A percentile compares a stretch with the other conserved stretches of the same genome.
phyloP scores from a whole-genome alignment of 257 asterid genomes.

The Solanum boliviense region DNA sequence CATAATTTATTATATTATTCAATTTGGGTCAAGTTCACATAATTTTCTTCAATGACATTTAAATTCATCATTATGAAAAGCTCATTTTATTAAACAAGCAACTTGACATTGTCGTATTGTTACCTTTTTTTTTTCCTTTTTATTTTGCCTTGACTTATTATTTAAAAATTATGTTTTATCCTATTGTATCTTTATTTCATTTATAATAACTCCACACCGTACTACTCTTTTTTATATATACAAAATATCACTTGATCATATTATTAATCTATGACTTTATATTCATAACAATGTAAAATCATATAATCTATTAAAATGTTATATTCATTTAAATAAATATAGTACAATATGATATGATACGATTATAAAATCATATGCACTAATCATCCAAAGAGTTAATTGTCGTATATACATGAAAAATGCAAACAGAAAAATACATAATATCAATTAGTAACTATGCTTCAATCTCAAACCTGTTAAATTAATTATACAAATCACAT shows the following conservation, averaged over 20 bases:
- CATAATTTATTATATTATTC: too few species aligned
- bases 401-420: not conserved
- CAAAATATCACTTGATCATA: not conserved
- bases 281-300: not conserved
- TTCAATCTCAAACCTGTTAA: not conserved
- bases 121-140: too few species aligned
- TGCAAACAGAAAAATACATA: not conserved
- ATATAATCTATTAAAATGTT: too few species aligned
- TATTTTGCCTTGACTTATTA: not conserved
- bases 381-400: too few species aligned
- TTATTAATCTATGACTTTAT: not conserved
- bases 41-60: too few species aligned
- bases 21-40: not conserved
- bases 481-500: not conserved
- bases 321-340: too few species aligned
- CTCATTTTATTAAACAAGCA: too few species aligned
- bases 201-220: not conserved
- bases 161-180: not conserved
- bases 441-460: not conserved
- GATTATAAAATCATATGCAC: not conserved
- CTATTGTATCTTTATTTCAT: not conserved
- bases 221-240: too few species aligned
- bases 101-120: not conserved
- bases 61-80: not conserved
- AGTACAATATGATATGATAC: too few species aligned